Conservation (phyloP, 495 filamentous ascomycete genomes). For the Aspergillus taichungensis region DNA sequence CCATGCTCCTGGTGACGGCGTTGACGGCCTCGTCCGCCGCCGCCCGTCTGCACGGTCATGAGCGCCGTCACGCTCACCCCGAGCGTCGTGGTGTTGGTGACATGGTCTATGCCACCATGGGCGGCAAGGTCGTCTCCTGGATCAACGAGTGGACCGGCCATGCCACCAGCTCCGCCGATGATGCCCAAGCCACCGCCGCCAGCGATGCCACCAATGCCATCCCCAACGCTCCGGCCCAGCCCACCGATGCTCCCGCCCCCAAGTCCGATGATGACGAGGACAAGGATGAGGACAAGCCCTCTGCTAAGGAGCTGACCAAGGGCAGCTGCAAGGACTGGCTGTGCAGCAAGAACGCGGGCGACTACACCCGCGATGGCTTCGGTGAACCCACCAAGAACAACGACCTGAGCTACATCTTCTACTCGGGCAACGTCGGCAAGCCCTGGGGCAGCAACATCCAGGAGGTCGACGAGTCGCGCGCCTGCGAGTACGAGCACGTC, state of each 20-base stretch:
- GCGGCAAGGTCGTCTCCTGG: slow-evolving; percentile 54
- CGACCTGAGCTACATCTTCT: slow-evolving; percentile 12
- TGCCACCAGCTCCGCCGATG: slow-evolving; percentile 16
- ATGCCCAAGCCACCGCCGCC: slow-evolving; percentile 10
- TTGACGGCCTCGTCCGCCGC: slow-evolving; percentile 35
- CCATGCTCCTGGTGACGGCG: slow-evolving; percentile 29
- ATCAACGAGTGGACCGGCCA: slow-evolving; percentile 51
- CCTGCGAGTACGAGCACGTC: slow-evolving; percentile 38
- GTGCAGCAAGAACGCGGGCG: slow-evolving; percentile 11
- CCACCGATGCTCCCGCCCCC: slow-evolving; percentile 12
- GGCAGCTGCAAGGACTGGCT: slow-evolving; percentile 21
- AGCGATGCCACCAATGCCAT: slow-evolving; percentile 12
- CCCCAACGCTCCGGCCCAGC: slow-evolving; percentile 9
- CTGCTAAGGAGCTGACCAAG: slow-evolving; percentile 2
- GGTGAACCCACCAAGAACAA: slow-evolving; percentile 16
- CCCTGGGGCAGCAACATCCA: slow-evolving; percentile 50
- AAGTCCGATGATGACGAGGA: neutral
- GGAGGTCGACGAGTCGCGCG: slow-evolving; percentile 25
- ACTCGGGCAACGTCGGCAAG: slow-evolving; percentile 38
- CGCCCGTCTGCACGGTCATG: slow-evolving; percentile 38
- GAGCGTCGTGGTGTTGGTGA: slow-evolving; percentile 38
- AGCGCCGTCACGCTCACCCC: slow-evolving; percentile 35
- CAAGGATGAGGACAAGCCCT: too few species aligned
- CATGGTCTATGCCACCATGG: slow-evolving; percentile 51
- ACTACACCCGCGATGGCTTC: slow-evolving; percentile 24